Evolutionary conservation across 768 basidiomycete genomes (phyloP), one percentile per base, ranked within the genome.

Genomic region (Russula earlei): DNA sequence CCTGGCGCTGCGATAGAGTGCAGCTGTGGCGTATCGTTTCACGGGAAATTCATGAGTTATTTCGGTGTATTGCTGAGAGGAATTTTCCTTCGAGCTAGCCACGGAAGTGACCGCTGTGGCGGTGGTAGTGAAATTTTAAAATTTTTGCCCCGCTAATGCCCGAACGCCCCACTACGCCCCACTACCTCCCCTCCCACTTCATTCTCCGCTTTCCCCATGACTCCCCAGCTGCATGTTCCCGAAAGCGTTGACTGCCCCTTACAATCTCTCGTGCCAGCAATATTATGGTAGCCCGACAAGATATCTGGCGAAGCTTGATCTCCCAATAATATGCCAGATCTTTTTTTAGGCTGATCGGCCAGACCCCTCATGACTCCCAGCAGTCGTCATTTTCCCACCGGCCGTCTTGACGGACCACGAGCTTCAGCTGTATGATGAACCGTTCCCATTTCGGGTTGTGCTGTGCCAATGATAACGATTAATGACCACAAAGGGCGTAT

Each of bases 121-220:
- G 24, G 44, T 44, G 43, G 44, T 27, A 38, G 22, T 41, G 4
- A 24, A 52, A 52, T 41, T 48, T 52, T 57, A 47, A 46, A 27
- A 41, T 52, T 29, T 47, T 48, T 25, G 24, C 20, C 14, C 36
- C 25, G 44, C 56, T 47, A 47, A 41, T 14, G 2, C 31, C 38
- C 37, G 40, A 38, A 50, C 29, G n/a, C 4, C 44, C 49, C n/a
- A n/a, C n/a, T n/a, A n/a, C n/a, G n/a, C n/a, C 19, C 45, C 53
- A 40, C 17, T 38, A 44, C 4, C 36, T 37, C 33, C 45, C 31
- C 29, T 31, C 25, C 29, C 25, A 40, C 31, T 45, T 12, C 44
- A 24, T 37, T 33, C 24, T 47, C 37, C 27, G 36, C 42, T 31
- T 34, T 33, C 54, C 42, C 34, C 12, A n/a, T 22, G 27, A 38